Conservation (phyloP, 2,329 filamentous ascomycete genomes). For the Botrytis paeoniae region DNA sequence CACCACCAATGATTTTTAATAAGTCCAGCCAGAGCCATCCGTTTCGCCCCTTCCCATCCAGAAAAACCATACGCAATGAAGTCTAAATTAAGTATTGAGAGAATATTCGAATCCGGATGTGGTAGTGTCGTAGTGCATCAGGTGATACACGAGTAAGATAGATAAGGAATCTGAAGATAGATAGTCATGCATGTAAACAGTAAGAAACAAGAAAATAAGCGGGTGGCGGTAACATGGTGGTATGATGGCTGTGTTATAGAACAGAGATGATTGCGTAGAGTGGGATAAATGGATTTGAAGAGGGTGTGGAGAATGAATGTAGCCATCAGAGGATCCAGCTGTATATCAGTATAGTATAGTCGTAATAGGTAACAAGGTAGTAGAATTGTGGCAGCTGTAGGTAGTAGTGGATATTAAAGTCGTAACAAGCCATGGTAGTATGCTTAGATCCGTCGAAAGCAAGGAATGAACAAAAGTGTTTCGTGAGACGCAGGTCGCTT, state of each 20-base stretch:
- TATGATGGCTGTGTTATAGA: constrained; percentile 3
- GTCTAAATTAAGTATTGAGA: constrained; percentile 9
- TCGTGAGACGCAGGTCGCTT: constrained; percentile 20
- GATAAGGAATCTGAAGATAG: constrained; percentile 7
- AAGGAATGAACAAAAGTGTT: neutral
- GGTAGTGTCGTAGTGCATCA: constrained; percentile 12
- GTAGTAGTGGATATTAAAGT: neutral
- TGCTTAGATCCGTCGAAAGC: neutral
- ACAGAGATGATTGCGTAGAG: constrained; percentile 1
- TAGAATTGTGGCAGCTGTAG: neutral
- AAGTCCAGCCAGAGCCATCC: constrained; percentile 7
- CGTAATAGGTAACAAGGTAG: neutral
- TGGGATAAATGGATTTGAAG: constrained; percentile 3
- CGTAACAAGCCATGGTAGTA: neutral
- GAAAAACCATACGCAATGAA: constrained; percentile 7
- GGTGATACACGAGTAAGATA: constrained; percentile 10
- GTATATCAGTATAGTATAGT: neutral
- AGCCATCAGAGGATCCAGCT: neutral
- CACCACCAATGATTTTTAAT: constrained; percentile 12
- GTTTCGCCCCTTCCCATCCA: neutral
- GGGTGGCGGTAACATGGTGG: constrained; percentile 10
- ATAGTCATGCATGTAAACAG: constrained; percentile 13
- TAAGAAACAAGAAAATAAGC: constrained; percentile 15
- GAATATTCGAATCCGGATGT: neutral
- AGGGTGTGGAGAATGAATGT: constrained; percentile 12